These are phyloP conservation scores for Candolleomyces eurysporus DNA, from an alignment of 768 basidiomycete genomes.

Conservation along the genomic window DNA sequence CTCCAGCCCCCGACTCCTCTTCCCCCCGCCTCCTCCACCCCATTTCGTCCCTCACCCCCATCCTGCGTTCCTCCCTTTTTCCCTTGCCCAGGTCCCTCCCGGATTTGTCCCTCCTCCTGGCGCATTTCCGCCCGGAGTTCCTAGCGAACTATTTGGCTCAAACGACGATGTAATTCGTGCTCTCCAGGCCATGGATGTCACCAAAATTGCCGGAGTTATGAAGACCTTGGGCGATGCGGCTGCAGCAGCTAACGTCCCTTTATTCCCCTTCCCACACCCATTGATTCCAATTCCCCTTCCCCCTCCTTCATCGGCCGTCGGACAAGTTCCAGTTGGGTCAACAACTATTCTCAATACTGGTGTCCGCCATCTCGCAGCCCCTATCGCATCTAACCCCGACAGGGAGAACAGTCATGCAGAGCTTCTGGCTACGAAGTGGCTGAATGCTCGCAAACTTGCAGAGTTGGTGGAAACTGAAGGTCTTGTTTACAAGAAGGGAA, in stretches of 20 bases:
- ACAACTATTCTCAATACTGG: constrained; percentile 27
- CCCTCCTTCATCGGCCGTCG: constrained; percentile 32
- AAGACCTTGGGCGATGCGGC: constrained; percentile 63
- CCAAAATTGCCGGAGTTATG: constrained; percentile 66
- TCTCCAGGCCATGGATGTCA: constrained; percentile 69
- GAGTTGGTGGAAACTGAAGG: constrained; percentile 71
- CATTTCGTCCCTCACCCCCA: constrained; percentile 14
- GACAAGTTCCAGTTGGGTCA: constrained; percentile 42
- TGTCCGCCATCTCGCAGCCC: neutral
- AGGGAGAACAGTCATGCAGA: constrained; percentile 58
- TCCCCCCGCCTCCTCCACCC: neutral
- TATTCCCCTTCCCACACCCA: constrained; percentile 18
- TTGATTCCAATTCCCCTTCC: constrained; percentile 19
- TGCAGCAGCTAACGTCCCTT: constrained; percentile 37
- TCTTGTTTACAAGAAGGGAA: constrained; percentile 85
- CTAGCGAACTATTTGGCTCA: constrained; percentile 46
- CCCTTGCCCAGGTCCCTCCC: constrained; percentile 16
- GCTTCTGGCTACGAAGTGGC: constrained; percentile 77
- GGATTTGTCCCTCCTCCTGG: constrained; percentile 23
- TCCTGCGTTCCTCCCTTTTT: constrained; percentile 27
- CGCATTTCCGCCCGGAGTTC: constrained; percentile 19
- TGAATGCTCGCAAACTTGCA: constrained; percentile 64
- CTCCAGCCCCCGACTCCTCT: neutral
- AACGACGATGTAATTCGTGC: constrained; percentile 75
- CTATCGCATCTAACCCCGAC: constrained; percentile 30